These are phyloP conservation scores for Rhynchosporium agropyri DNA, from an alignment of 2,329 filamentous ascomycete species.

Conservation along the genomic window DNA sequence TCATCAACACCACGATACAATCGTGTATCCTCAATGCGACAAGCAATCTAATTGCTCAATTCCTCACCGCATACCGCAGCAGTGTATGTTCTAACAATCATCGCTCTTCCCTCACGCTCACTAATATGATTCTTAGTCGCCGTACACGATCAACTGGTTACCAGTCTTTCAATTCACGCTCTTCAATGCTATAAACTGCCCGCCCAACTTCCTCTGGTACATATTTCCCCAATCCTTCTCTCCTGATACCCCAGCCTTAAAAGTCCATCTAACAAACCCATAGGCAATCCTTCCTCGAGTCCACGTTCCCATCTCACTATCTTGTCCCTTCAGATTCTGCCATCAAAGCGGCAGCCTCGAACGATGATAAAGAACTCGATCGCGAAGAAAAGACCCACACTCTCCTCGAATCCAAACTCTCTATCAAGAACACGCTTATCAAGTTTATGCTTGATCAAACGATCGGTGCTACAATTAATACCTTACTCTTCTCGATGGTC, in stretches of 20 bases:
- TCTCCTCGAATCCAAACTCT: constrained; percentile 55
- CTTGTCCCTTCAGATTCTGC: constrained; percentile 48
- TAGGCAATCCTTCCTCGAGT: constrained; percentile 78
- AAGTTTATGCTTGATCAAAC: constrained; percentile 74
- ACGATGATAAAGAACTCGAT: constrained; percentile 47
- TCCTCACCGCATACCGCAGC: constrained; percentile 62
- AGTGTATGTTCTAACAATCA: constrained; percentile 50
- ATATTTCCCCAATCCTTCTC: background rate
- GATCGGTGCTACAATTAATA: constrained; percentile 66
- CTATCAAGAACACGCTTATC: constrained; percentile 63
- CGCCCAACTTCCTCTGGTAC: constrained; percentile 82
- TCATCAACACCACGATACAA: constrained; percentile 65
- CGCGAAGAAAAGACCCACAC: constrained; percentile 48
- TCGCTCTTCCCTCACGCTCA: constrained; percentile 12
- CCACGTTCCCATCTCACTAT: constrained; percentile 67
- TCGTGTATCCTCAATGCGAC: constrained; percentile 64
- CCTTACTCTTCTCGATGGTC: constrained; percentile 61
- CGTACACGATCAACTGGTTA: constrained; percentile 64
- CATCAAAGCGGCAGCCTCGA: constrained; percentile 45
- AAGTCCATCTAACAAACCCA: constrained; percentile 23
- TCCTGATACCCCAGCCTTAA: constrained; percentile 4
- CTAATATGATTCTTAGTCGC: constrained; percentile 48
- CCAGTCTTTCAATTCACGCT: constrained; percentile 77
- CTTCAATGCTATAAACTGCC: constrained; percentile 72
- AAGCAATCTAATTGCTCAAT: constrained; percentile 75